These are phyloP conservation scores for Petrea volubilis DNA, from an alignment of 257 asterid species.

Conservation along the genomic window DNA sequence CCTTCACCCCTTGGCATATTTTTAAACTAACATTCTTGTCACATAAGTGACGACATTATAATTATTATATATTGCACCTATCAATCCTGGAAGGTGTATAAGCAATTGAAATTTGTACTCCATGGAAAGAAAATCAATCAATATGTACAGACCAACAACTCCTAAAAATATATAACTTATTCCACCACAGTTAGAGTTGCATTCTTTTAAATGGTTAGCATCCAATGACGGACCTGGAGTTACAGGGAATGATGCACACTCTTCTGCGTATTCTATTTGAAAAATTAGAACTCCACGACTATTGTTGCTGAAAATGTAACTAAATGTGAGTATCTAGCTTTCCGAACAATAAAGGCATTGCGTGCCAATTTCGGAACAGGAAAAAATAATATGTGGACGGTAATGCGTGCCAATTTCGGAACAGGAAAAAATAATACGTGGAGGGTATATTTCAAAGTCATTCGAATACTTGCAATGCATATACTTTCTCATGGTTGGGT, in stretches of 20 bases:
- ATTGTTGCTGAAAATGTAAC: constrained; percentile 52
- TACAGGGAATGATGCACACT: constrained; percentile 41
- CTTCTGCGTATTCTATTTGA: constrained; percentile 45
- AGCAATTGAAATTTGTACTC: background rate
- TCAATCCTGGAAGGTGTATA: background rate
- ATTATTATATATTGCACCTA: constrained; percentile 7
- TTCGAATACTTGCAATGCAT: background rate
- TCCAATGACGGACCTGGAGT: constrained; percentile 50
- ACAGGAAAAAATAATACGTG: background rate
- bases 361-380: background rate
- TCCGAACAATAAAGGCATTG: constrained; percentile 7
- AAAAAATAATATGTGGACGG: background rate
- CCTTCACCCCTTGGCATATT: too few species aligned
- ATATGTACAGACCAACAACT: background rate
- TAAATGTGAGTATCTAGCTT: constrained; percentile 17
- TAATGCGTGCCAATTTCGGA: background rate
- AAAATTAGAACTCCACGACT: constrained; percentile 57
- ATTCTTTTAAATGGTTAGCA: constrained; percentile 51
- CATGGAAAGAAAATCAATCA: constrained; percentile 2
- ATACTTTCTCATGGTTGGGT: too few species aligned
- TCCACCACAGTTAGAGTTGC: constrained; percentile 37
- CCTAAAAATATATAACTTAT: background rate
- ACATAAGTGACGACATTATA: background rate
- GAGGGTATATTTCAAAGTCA: background rate
- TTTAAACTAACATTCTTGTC: background rate